Conservation (phyloP, 352 stramenopile genomes). For the Thraustochytrium sp. region DNA sequence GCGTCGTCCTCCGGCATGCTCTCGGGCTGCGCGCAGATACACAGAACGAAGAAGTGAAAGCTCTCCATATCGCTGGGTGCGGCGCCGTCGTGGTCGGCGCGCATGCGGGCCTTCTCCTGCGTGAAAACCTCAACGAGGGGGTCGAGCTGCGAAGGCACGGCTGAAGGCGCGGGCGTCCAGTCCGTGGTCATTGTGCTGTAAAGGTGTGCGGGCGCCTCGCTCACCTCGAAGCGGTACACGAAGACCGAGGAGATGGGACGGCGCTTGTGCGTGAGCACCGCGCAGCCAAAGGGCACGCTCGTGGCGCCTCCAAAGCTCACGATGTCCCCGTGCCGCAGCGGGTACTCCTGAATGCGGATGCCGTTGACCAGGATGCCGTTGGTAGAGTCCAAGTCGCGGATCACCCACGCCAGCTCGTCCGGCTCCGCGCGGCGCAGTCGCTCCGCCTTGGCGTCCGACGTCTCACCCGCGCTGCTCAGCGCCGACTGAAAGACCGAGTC, state of each 20-base stretch:
- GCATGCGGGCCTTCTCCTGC: neutral
- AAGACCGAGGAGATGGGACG: conserved; percentile 22
- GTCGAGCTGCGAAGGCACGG: neutral
- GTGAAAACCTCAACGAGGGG: neutral
- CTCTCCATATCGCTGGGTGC: neutral
- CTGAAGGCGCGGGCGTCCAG: neutral
- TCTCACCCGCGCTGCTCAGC: too few relatives aligned
- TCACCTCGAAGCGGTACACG: conserved; percentile 33
- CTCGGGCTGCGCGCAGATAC: conserved; percentile 20
- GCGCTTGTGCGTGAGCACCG: conserved; percentile 39
- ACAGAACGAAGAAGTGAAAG: conserved; percentile 28
- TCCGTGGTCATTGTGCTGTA: neutral
- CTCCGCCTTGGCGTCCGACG: too few relatives aligned
- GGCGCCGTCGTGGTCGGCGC: neutral
- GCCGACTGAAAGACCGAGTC: too few relatives aligned
- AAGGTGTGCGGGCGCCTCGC: neutral
- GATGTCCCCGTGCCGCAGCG: conserved; percentile 27
- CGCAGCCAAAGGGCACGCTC: neutral
- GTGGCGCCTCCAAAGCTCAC: conserved; percentile 39
- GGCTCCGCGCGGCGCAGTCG: neutral
- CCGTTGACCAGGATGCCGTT: conserved; percentile 41
- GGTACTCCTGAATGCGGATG: conserved; percentile 36
- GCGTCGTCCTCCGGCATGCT: neutral
- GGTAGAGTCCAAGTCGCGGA: conserved; percentile 35
- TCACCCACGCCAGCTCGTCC: conserved; percentile 35